Base-by-base conservation (phyloP, 768 basidiomycete genomes). In the Pisolithus tinctorius region DNA sequence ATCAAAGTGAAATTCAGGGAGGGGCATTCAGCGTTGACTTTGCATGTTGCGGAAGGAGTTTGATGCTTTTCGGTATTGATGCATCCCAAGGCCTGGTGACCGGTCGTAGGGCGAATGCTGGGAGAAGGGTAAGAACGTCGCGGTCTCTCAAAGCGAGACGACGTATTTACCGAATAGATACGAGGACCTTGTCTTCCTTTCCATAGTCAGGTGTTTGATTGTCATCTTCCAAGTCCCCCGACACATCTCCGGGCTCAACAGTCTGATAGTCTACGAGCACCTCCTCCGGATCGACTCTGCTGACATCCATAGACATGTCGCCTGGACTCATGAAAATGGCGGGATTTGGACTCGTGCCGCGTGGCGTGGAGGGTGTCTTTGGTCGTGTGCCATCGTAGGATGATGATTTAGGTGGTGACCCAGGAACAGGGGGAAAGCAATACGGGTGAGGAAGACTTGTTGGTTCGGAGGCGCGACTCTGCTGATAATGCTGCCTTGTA, bases 181-280 rank as follows among this genome's bases (percentile, higher is more conserved):
- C 89, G 65, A 92, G 82, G 42, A 91, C 90, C 64, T 92, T 91
- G 65, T 91, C 88, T 49, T 88, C 80, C 47, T 78, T 81, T n/a
- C 84, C 83, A 53, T 83, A 79, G 47, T 82, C 75, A 1, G 68
- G 64, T 1, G 64, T 61, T n/a, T 82, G 60, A 16, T 73, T 71
- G 49, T 83, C 81, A 49, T 88, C 34, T 13, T 34, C 88, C 1
- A 88, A 72, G 48, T 85, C 85, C 0, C 67, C 84, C 9, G 82
- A 87, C 7, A 88, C 58, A 61, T 91, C 88, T 0, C 76, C 76
- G 5, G 76, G 71, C 39, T 88, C 88, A 2, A 92, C 78, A 1
- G 71, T 86, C 62, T 86, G 75, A 55, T 71, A 86, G 64, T 92
- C 88, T 6, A 92, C 82, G 9, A 92, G 71, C 1, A 79, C 86